A percentile compares a stretch with the other conserved stretches of the same genome.
Conservation (phyloP, 768 basidiomycete genomes). For the Termitomyces bulborhizus region DNA sequence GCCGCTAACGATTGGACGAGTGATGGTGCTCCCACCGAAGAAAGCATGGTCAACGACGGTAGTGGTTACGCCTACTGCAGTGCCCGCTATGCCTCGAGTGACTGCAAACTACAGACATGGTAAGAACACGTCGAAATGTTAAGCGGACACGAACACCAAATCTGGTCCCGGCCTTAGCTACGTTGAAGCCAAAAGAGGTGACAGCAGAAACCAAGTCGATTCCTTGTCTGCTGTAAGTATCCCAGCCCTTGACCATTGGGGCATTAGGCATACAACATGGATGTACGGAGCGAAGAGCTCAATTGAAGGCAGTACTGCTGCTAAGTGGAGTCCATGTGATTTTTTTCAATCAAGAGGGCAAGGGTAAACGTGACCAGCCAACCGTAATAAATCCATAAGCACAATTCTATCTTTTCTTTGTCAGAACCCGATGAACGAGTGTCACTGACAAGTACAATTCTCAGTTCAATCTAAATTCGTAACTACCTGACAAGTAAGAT, state of each 20-base stretch:
- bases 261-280: conserved; percentile 11
- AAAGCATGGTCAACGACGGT: conserved; percentile 59
- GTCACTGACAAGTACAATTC: no score
- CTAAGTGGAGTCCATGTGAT: not conserved
- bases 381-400: no score
- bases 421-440: no score
- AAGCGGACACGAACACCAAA: conserved; percentile 50
- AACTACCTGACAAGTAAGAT: no score
- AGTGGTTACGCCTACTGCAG: conserved; percentile 53
- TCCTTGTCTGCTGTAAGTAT: conserved; percentile 47
- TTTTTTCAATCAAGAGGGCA: not conserved
- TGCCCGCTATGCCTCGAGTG: conserved; percentile 53
- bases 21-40: conserved; percentile 55
- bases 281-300: conserved; percentile 4
- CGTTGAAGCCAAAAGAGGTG: conserved; percentile 59
- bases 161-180: conserved; percentile 60
- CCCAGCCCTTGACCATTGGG: conserved; percentile 40
- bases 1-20: conserved; percentile 49
- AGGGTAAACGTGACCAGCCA: no score
- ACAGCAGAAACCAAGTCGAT: conserved; percentile 63
- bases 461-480: no score
- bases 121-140: not conserved
- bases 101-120: conserved; percentile 53
- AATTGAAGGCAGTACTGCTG: not conserved
- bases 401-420: no score